A percentile compares a stretch with the other conserved stretches of the same genome.
phyloP scores from a whole-genome alignment of 2,329 filamentous ascomycete genomes.

The Fusarium udum region DNA sequence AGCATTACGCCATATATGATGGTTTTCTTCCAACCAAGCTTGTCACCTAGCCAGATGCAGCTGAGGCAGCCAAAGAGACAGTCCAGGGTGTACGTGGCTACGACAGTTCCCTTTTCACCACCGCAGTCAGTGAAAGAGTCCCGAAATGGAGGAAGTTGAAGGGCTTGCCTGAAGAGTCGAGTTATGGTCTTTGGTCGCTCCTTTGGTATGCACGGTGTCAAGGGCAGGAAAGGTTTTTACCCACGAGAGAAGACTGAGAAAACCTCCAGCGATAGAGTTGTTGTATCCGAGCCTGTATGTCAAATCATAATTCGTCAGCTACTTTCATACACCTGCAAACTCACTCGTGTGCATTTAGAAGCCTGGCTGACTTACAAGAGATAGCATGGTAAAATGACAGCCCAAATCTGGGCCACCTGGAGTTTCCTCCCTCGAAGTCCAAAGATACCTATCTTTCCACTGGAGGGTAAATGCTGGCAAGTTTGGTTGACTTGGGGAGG shows the following conservation, averaged over 20 bases:
- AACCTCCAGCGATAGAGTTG: conserved; percentile 1
- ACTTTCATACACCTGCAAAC: too few relatives aligned
- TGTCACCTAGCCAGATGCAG: conserved; percentile 4
- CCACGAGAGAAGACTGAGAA: background rate
- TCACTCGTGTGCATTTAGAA: too few relatives aligned
- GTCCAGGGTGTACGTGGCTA: background rate
- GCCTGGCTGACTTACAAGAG: background rate
- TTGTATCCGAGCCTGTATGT: background rate
- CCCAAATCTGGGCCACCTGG: conserved; percentile 6
- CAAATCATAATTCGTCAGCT: rapidly evolving
- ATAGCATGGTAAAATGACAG: background rate
- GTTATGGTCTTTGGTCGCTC: background rate
- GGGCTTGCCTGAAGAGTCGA: background rate
- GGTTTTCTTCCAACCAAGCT: background rate
- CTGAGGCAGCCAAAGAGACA: conserved; percentile 5
- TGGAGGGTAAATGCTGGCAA: too few relatives aligned
- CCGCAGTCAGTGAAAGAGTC: rapidly evolving
- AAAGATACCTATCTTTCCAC: background rate
- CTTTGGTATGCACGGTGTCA: background rate
- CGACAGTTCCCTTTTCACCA: background rate
- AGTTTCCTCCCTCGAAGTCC: background rate
- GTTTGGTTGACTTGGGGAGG: rapidly evolving
- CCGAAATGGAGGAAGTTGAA: rapidly evolving
- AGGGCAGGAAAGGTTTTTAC: conserved; percentile 3
- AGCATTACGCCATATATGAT: background rate